These are phyloP conservation scores for Phoma sp. DNA, from an alignment of 2,329 filamentous ascomycete genomes.

Conservation along the genomic window DNA sequence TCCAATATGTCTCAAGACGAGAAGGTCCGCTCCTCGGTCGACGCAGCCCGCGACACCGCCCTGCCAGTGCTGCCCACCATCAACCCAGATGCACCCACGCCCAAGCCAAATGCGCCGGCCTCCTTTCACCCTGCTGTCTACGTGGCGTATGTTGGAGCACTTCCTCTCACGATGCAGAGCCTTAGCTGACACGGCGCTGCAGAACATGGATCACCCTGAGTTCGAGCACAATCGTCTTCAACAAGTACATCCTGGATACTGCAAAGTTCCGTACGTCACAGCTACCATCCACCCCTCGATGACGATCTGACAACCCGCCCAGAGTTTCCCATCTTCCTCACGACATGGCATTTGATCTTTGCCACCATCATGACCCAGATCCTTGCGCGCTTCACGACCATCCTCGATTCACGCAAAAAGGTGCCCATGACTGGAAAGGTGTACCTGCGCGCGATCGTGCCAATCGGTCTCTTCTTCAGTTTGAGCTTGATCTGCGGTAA, in stretches of 20 bases:
- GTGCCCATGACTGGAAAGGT: slow-evolving; percentile 97
- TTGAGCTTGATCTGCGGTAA: slow-evolving; percentile 96
- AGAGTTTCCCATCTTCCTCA: slow-evolving; percentile 69
- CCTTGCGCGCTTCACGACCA: slow-evolving; percentile 84
- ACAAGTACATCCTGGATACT: slow-evolving; percentile 96
- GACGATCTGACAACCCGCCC: slow-evolving; percentile 36
- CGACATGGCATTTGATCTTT: slow-evolving; percentile 91
- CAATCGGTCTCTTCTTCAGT: slow-evolving; percentile 95
- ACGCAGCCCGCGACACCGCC: slow-evolving; percentile 68
- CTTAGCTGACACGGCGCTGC: slow-evolving; percentile 31
- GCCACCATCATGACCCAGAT: slow-evolving; percentile 94
- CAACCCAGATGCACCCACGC: slow-evolving; percentile 77
- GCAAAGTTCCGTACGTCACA: slow-evolving; percentile 76
- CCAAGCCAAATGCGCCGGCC: slow-evolving; percentile 63
- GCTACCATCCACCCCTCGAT: background rate
- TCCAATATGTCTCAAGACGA: slow-evolving; percentile 67
- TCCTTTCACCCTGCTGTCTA: slow-evolving; percentile 83
- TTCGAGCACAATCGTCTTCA: slow-evolving; percentile 96
- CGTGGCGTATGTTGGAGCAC: slow-evolving; percentile 65
- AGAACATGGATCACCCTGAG: slow-evolving; percentile 93
- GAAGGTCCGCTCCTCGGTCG: slow-evolving; percentile 83
- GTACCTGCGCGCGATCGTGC: slow-evolving; percentile 91
- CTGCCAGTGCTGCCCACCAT: slow-evolving; percentile 76
- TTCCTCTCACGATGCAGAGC: slow-evolving; percentile 41
- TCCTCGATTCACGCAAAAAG: slow-evolving; percentile 92